Conservation (phyloP, 805 yeast genomes). For the Schwanniomyces vanrijiae region DNA sequence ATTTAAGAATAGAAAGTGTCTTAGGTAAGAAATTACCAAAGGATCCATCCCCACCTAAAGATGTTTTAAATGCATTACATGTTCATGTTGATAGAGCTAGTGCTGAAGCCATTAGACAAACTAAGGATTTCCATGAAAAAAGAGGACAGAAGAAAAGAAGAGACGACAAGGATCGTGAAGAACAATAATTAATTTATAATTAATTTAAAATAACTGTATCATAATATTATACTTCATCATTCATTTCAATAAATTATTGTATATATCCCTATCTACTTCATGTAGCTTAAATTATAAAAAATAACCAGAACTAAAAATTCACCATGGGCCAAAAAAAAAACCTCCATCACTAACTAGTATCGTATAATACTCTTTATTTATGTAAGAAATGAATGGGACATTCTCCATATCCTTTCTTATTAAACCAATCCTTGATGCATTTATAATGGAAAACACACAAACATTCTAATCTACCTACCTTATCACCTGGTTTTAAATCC, state of each 20-base stretch:
- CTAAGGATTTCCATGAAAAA: constrained; percentile 61
- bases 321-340: not conserved
- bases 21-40: constrained; percentile 81
- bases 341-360: not conserved
- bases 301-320: not conserved
- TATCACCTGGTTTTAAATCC: constrained; percentile 80
- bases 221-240: not conserved
- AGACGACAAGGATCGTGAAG: constrained; percentile 39
- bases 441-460: constrained; percentile 89
- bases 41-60: constrained; percentile 71
- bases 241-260: constrained; percentile 4
- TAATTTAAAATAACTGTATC: constrained; percentile 1
- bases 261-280: not conserved
- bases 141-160: constrained; percentile 15
- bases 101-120: constrained; percentile 82
- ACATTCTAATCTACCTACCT: constrained; percentile 90
- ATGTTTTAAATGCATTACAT: constrained; percentile 72
- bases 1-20: constrained; percentile 84
- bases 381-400: constrained; percentile 75
- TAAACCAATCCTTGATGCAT: constrained; percentile 91
- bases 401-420: constrained; percentile 77
- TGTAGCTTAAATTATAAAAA: not conserved
- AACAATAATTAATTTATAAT: constrained; percentile 15
- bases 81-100: constrained; percentile 89
- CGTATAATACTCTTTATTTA: constrained; percentile 11